Percentiles rank a stretch among this genome's conserved stretches.
These are phyloP conservation scores for Aspergillus sp. DNA, from an alignment of 2,329 filamentous ascomycete species.

Conservation along the genomic window DNA sequence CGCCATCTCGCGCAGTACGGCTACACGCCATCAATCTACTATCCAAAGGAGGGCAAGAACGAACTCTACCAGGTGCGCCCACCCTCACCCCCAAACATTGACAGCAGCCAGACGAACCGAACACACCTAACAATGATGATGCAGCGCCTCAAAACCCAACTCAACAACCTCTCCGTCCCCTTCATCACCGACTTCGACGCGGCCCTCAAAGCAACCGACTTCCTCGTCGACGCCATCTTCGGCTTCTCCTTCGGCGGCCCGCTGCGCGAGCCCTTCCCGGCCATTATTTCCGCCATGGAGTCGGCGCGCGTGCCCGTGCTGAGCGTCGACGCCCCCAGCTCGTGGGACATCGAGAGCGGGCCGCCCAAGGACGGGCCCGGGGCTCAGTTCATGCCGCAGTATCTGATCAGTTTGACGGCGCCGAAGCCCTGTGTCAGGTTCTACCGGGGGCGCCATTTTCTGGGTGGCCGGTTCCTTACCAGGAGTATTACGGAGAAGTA, in stretches of 20 bases:
- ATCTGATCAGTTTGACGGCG: slow-evolving; percentile 84
- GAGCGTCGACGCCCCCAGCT: slow-evolving; percentile 88
- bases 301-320: slow-evolving; percentile 73
- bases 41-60: slow-evolving; percentile 87
- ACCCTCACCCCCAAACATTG: not conserved
- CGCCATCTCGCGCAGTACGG: slow-evolving; percentile 90
- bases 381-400: slow-evolving; percentile 74
- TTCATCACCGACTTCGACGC: slow-evolving; percentile 69
- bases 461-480: slow-evolving; percentile 87
- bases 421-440: slow-evolving; percentile 85
- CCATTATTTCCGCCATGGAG: slow-evolving; percentile 75
- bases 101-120: not conserved
- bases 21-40: slow-evolving; percentile 85
- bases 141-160: slow-evolving; percentile 78
- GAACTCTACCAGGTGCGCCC: slow-evolving; percentile 75
- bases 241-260: slow-evolving; percentile 92
- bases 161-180: slow-evolving; percentile 76
- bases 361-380: slow-evolving; percentile 76
- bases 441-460: slow-evolving; percentile 85
- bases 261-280: slow-evolving; percentile 86
- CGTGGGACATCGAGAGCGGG: slow-evolving; percentile 88
- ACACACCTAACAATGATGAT: not conserved
- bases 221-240: slow-evolving; percentile 91
- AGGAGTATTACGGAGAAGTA: slow-evolving; percentile 80
- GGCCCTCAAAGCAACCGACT: slow-evolving; percentile 68